Conservation (phyloP, 2,329 filamentous ascomycete genomes). For the Talaromyces marneffei region DNA sequence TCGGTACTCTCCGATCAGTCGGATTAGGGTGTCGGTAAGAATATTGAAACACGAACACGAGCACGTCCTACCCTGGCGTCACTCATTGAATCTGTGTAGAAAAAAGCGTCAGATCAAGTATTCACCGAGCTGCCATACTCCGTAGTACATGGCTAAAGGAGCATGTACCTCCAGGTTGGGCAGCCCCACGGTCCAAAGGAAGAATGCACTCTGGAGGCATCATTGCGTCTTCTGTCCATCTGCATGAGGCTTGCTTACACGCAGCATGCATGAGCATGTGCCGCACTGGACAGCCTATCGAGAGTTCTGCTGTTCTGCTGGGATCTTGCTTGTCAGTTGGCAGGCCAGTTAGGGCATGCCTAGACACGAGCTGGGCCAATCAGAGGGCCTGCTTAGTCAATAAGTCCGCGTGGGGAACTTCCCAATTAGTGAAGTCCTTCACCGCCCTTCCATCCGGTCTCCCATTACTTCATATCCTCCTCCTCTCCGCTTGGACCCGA, state of each 20-base stretch:
- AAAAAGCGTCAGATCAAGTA: neutral
- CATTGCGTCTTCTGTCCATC: no score
- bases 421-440: slow-evolving; percentile 8
- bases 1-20: neutral
- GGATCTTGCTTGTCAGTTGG: neutral
- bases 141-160: neutral
- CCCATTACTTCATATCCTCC: slow-evolving; percentile 3
- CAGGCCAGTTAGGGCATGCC: neutral
- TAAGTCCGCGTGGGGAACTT: slow-evolving; percentile 5
- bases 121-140: neutral
- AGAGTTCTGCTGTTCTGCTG: neutral
- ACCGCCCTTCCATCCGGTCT: slow-evolving; percentile 15
- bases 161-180: neutral
- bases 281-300: neutral
- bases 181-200: slow-evolving; percentile 2
- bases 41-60: neutral
- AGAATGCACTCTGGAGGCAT: neutral
- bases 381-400: neutral
- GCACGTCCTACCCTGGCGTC: neutral
- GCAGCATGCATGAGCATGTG: slow-evolving; percentile 1
- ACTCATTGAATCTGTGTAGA: neutral
- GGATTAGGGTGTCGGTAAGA: neutral
- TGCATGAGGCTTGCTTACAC: slow-evolving; percentile 4
- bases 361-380: neutral
- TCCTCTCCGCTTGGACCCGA: neutral